These are phyloP conservation scores for Pinus taeda DNA, from an alignment of 75 land plant genomes.

Conservation along the genomic window DNA sequence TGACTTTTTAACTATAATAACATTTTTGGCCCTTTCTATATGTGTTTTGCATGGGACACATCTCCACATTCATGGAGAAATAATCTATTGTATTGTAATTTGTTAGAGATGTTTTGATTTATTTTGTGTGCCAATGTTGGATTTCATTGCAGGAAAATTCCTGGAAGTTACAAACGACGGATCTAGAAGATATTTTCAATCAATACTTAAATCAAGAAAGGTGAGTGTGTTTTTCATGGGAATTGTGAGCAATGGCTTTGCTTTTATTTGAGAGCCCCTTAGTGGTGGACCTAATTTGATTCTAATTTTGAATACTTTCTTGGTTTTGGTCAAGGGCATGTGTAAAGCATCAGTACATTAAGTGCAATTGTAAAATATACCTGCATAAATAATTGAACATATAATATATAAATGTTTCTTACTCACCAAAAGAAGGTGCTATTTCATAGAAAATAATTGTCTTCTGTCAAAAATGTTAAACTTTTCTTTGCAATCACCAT, in stretches of 20 bases:
- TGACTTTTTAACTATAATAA: background rate
- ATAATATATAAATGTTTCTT: too few relatives aligned
- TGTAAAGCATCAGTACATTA: too few relatives aligned
- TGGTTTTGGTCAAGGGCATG: too few relatives aligned
- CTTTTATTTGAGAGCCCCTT: too few relatives aligned
- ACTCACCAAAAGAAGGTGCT: too few relatives aligned
- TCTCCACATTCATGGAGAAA: background rate
- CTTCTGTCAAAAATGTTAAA: too few relatives aligned
- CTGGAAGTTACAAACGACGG: background rate
- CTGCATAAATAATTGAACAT: too few relatives aligned
- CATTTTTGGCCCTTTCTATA: background rate
- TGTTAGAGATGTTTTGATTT: background rate
- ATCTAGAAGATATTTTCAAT: conserved; percentile 5
- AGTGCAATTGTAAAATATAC: too few relatives aligned
- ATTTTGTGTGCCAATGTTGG: background rate
- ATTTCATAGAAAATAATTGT: too few relatives aligned
- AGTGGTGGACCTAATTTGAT: too few relatives aligned
- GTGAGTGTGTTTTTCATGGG: background rate
- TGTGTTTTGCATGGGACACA: background rate
- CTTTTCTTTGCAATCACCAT: too few relatives aligned
- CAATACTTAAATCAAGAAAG: conserved; percentile 1
- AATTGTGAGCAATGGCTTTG: background rate
- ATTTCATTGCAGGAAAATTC: conserved; percentile 2
- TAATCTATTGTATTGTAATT: background rate
- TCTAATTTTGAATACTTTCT: too few relatives aligned